Evolutionary conservation across 768 basidiomycete species (phyloP), one percentile per base, ranked within the genome.

Genomic region (Termitomyces heimii): DNA sequence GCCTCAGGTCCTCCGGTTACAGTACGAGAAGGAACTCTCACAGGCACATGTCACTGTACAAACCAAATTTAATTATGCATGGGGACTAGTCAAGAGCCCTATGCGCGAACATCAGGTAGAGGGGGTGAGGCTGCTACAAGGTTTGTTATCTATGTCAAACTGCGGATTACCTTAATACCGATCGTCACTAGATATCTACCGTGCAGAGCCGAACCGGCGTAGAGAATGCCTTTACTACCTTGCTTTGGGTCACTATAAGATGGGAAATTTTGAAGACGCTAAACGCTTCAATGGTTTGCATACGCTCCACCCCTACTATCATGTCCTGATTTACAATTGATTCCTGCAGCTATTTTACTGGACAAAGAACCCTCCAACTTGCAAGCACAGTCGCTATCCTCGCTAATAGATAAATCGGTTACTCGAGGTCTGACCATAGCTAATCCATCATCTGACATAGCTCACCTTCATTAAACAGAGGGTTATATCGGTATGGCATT

Each of bases 401-500:
- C 81, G n/a, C 78, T 98, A 45, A 96, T 98, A 54, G 95, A 98
- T 55, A 80, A 84, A 63, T 89, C 85, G 32, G 86, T 95, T 43
- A 78, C 90, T 51, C 84, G 83, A 76, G 94, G 94, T 92, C 62
- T 39, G 78, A 70, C 14, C 32, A 40, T 35, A 40, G 14, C 9
- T 29, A 47, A 24, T 54, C 40, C 10, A 50, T 35, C 10, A 45
- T 28, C 29, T 48, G 32, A 45, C 29, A 56, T 13, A 49, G 29
- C 14, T 61, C 53, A 55, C 48, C 4, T 29, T 62, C 31, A 5
- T 57, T 10, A 4, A n/a, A 6, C 70, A 95, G 96, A 99, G 72
- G 95, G 95, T n/a, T 98, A 98, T 70, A 92, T 98, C 50, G 97
- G 97, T 47, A 94, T 99, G 88, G 97, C 94, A 14, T 78, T 99